These are phyloP conservation scores for Sphaerulina vaccinii DNA, from an alignment of 2,329 filamentous ascomycete species.

Conservation along the genomic window DNA sequence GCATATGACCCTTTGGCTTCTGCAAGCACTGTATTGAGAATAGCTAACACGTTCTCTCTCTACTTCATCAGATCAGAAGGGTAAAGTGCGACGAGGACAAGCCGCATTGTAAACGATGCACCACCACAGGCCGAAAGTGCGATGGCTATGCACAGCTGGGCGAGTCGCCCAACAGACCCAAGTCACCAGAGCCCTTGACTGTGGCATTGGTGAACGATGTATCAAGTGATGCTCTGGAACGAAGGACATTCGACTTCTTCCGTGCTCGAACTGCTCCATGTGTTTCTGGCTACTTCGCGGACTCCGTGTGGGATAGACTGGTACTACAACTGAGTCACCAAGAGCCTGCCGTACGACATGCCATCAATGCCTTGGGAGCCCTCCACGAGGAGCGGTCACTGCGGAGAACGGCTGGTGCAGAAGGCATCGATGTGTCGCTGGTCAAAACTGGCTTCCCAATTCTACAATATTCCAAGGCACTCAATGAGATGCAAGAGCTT, in stretches of 20 bases:
- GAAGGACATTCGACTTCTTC: conserved; percentile 35
- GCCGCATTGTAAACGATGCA: conserved; percentile 54
- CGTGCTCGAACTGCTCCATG: conserved; percentile 29
- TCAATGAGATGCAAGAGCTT: conserved; percentile 32
- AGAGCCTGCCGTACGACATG: conserved; percentile 36
- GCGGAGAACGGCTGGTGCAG: conserved; percentile 16
- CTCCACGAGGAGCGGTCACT: conserved; percentile 33
- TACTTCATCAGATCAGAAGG: conserved; percentile 49
- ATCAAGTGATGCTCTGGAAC: conserved; percentile 29
- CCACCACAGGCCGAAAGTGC: conserved; percentile 56
- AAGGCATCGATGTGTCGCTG: conserved; percentile 23
- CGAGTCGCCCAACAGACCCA: conserved; percentile 15
- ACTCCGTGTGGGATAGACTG: conserved; percentile 33
- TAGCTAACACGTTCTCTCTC: conserved; percentile 3
- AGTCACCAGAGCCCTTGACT: conserved; percentile 19
- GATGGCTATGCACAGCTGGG: conserved; percentile 50
- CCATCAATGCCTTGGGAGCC: conserved; percentile 35
- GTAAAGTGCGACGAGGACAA: conserved; percentile 59
- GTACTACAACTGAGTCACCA: conserved; percentile 35
- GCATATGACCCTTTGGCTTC: neutral
- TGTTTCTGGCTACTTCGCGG: conserved; percentile 35
- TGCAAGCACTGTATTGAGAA: conserved; percentile 3
- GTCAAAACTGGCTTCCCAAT: conserved; percentile 31
- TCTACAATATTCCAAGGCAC: conserved; percentile 35
- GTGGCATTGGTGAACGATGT: conserved; percentile 26